Conservation (phyloP, 2,329 filamentous ascomycete genomes). For the Ceratocystis cacaofunesta region DNA sequence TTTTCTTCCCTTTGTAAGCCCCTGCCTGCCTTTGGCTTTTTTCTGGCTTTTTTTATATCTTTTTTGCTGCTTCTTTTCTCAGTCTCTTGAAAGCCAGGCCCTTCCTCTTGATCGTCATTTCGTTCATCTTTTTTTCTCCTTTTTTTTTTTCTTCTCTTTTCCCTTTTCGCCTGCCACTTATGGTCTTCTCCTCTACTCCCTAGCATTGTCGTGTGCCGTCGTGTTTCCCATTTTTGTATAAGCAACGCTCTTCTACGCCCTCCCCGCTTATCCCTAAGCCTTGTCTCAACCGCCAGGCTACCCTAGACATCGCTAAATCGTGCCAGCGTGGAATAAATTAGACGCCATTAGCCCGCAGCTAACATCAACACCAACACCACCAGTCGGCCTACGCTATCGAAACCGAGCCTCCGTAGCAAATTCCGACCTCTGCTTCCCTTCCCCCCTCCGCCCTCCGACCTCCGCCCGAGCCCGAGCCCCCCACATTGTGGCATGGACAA, state of each 20-base stretch:
- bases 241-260: no score
- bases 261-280: no score
- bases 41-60: not conserved
- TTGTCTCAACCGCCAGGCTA: no score
- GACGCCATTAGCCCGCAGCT: not conserved
- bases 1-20: not conserved
- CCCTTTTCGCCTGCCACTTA: not conserved
- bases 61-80: no score
- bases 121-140: no score
- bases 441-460: not conserved
- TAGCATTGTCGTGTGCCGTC: no score
- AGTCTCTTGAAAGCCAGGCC: no score
- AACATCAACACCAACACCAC: not conserved
- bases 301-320: not conserved
- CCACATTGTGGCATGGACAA: not conserved
- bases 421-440: not conserved
- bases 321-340: not conserved
- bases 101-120: no score
- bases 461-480: not conserved
- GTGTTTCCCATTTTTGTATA: no score
- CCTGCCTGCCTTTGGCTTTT: not conserved
- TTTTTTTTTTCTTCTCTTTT: conserved; percentile 9
- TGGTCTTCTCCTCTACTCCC: no score
- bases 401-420: no score
- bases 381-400: not conserved